Base-by-base conservation (phyloP, 345 rosid species). In the Capsella bursapastoris region DNA sequence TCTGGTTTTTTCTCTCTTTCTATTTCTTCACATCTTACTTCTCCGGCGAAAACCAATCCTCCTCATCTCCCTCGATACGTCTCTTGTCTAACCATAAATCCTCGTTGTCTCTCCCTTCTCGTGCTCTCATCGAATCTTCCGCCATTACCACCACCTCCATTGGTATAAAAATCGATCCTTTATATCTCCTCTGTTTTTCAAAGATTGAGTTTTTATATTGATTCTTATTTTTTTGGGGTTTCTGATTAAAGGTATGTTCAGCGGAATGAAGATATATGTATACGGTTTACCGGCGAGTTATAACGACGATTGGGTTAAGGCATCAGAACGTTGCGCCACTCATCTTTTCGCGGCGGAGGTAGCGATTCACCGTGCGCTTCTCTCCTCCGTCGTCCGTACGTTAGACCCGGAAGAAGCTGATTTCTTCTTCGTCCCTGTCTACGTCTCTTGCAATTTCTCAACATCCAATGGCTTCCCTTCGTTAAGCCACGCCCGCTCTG, bases 281-380 rank as follows among this genome's bases (percentile, higher is more conserved):
- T 95, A 95, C 73, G 93, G 87, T 18, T 73, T 95, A 57, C 99
- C 97, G 8, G 64, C 91, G 2, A 82, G 79, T 51, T 95, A 68
- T 77, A 95, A 95, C 84, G 73, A 57, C 8, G 94, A 90, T 14
- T 95, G 99, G 99, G 84, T 90, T 6, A 60, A 51, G 6, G 52
- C 84, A 11, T 85, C 94, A 75, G 86, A 86, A 71, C 82, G 99
- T 10, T 95, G 99, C 83, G 68, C 86, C 71, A 87, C 29, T 62
- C 99, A 92, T 35, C 78, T 95, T 50, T 95, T 95, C 65, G 99
- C 99, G 11, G 75, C 99, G 4, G 99, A 92, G 81, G 99, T 95
- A 9, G 97, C 99, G 1, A 86, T 95, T 14, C 99, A 95, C 75
- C 84, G 72, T 41, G 94, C 98, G 5, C 70, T 84, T 48, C 73